Base-by-base conservation (phyloP, 2,329 filamentous ascomycete genomes). In the Achaetomium macrosporum region DNA sequence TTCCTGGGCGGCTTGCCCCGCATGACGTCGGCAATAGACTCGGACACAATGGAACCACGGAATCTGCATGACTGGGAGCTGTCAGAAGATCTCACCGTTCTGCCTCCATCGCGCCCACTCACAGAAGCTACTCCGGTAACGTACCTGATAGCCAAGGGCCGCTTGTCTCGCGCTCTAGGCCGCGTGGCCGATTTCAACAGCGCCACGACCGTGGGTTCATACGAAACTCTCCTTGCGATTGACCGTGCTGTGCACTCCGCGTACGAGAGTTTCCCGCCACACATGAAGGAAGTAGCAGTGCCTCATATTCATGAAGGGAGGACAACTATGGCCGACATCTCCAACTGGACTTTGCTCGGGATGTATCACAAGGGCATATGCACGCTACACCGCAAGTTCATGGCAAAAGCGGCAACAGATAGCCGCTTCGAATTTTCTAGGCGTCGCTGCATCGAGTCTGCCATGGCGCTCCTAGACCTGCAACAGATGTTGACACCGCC, bases 11-110 rank as follows among this genome's bases (percentile, higher is more conserved):
- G 76, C 1, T 63, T 80, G 39, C 77, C 77, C 10, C 69, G 73
- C 4, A 74, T 76, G 56, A 68, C 75, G 44, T 68, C 73, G 20
- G 66, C 71, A 1, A 66, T 73, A 29, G 71, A 76, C 51, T 75
- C 72, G 5, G 77, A 79, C 47, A 75, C 76, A 0, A 66, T 71
- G 50, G 65, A 76, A 12, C 77, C 77, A 2, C 70, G 73, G 5
- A 81, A 80, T 54, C 62, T 80, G 6, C 77, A 76, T 60, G 77
- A 80, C 53, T 75, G 78, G 54, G 77, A 81, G 62, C 64, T 81
- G 0, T 68, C 71, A 46, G 75, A 77, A 52, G 71, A 75, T 16
- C 75, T 74, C 65, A 71, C 72, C 51, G 60, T 62, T 3, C 63
- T 79, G 2, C 77, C 77, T n/a, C 64, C 69, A 1, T 74, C 75